phyloP scores from a whole-genome alignment of 2,329 filamentous ascomycete genomes.

The Colletotrichum phormii region DNA sequence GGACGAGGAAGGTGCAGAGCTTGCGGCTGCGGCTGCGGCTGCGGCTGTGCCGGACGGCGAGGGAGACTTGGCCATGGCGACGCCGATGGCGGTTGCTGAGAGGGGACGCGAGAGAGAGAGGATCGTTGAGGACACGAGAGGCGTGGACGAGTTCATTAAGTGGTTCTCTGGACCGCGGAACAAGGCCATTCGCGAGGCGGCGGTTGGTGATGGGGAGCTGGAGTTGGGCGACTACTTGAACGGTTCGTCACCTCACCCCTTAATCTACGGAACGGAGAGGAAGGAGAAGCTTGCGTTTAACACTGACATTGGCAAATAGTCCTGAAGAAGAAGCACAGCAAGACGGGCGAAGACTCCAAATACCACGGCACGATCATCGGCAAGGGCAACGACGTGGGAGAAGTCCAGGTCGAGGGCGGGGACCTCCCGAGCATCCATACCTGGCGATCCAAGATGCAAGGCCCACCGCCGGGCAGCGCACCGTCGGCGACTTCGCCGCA shows the following conservation, averaged over 20 bases:
- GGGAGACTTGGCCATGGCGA: slow-evolving; percentile 10
- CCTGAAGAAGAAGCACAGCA: slow-evolving; percentile 92
- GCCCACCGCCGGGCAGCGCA: slow-evolving; percentile 39
- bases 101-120: slow-evolving; percentile 17
- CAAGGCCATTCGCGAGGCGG: slow-evolving; percentile 84
- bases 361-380: slow-evolving; percentile 89
- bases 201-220: slow-evolving; percentile 74
- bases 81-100: slow-evolving; percentile 9
- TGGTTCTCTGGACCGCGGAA: slow-evolving; percentile 84
- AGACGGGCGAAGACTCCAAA: slow-evolving; percentile 86
- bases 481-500: slow-evolving; percentile 32
- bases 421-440: slow-evolving; percentile 73
- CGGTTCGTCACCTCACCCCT: slow-evolving; percentile 55
- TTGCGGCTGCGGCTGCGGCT: not conserved
- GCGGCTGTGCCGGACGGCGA: not conserved
- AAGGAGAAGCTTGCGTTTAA: not conserved
- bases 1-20: slow-evolving; percentile 62
- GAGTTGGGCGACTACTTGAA: slow-evolving; percentile 78
- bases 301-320: slow-evolving; percentile 57
- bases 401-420: slow-evolving; percentile 84
- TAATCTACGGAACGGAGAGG: not conserved
- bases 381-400: slow-evolving; percentile 72
- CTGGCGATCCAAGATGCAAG: slow-evolving; percentile 65
- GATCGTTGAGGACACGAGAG: slow-evolving; percentile 71
- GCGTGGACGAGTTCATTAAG: slow-evolving; percentile 80